Base-by-base conservation (phyloP, 2,329 filamentous ascomycete species). In the Arthrocladium fulminans region DNA sequence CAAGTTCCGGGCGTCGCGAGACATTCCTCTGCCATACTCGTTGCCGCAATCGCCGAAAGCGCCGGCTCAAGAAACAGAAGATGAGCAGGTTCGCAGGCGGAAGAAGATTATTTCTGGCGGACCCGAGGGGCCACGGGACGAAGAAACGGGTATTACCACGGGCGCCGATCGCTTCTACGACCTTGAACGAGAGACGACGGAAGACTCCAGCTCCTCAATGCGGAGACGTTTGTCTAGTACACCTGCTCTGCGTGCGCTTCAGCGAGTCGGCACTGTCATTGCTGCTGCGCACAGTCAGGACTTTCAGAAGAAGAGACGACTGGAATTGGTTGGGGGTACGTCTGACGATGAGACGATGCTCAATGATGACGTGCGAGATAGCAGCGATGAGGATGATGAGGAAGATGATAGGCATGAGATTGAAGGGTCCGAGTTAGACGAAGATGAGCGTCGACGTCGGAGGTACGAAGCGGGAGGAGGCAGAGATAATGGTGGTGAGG, bases 241-340 rank as follows among this genome's bases (percentile, higher is more conserved):
- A 51, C 39, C 61, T 50, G 34, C 57, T 54, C 15, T 57, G 50
- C 23, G 54, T 23, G 38, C 56, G 57, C 19, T 71, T 67, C 6
- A 66, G n/a, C 68, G 75, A 1, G 73, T 83, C 10, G 79, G 77
- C 3, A 79, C 75, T 12, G 80, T 88, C n/a, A 74, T 96, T 56
- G 84, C 87, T 3, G 77, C 83, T 52, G 90, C 90, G 4, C 92
- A 97, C 64, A 84, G 79, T 52, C 84, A 94, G 64, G 90, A 97
- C 67, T 97, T 96, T 63, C 86, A 94, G 67, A 84, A 92, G 70
- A 85, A 80, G 63, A 76, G 79, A 53, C 75, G 71, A 23, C 73
- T 73, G 0, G 70, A 72, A 29, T 61, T 70, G 10, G 62, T 70
- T 12, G 60, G 61, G 6, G n/a, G 24, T 8, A 45, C 48, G 2